phyloP scores from a whole-genome alignment of 148 eudicot species.

The Nyssa sinensis region DNA sequence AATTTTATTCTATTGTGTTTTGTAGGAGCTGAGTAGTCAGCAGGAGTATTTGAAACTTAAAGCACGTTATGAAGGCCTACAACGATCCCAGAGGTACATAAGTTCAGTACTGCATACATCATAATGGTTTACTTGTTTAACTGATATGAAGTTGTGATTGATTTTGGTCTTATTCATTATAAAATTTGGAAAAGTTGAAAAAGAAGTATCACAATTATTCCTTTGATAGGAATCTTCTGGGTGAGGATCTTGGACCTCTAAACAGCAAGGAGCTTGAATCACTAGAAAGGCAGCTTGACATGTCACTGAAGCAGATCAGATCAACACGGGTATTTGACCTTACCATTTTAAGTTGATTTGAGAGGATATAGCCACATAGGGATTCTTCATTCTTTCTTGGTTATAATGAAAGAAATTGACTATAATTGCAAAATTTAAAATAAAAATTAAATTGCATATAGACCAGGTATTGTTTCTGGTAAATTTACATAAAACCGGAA shows the following conservation, averaged over 20 bases:
- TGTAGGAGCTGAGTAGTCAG: constrained; percentile 78
- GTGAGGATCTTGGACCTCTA: constrained; percentile 94
- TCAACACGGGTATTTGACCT: constrained; percentile 61
- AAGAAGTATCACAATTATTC: too few species aligned
- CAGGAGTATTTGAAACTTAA: constrained; percentile 89
- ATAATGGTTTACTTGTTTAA: neutral
- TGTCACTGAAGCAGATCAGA: constrained; percentile 86
- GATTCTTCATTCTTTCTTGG: too few species aligned
- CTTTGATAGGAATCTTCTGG: constrained; percentile 56
- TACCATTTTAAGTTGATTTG: neutral
- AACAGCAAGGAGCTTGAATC: constrained; percentile 90
- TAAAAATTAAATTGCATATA: too few species aligned
- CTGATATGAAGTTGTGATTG: neutral
- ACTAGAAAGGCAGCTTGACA: constrained; percentile 89
- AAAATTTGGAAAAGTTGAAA: neutral
- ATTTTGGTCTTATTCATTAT: neutral
- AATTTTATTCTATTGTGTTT: too few species aligned
- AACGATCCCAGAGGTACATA: constrained; percentile 66
- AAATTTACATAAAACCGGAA: too few species aligned
- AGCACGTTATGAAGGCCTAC: constrained; percentile 69
- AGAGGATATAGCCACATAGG: too few species aligned
- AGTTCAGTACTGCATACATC: neutral
- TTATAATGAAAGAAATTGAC: too few species aligned
- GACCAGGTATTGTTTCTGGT: too few species aligned
- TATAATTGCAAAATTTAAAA: too few species aligned